A percentile compares a stretch with the other conserved stretches of the same genome.
phyloP scores from a whole-genome alignment of 2,329 filamentous ascomycete species.

The Alternaria angustiovoidea region DNA sequence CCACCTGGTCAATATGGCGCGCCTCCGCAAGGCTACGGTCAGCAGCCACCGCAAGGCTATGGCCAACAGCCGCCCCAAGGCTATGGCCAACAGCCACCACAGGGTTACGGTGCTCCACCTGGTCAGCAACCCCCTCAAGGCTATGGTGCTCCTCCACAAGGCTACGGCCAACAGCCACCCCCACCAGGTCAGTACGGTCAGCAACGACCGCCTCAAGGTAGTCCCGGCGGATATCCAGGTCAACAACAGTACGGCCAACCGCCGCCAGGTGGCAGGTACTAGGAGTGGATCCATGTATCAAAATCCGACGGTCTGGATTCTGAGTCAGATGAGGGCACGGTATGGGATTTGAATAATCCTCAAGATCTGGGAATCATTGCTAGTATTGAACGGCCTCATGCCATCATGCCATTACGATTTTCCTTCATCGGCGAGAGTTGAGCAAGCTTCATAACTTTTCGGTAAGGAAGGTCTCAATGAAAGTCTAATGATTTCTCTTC shows the following conservation, averaged over 20 bases:
- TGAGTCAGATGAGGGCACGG: neutral
- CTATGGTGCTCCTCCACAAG: conserved; percentile 26
- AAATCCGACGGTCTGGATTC: neutral
- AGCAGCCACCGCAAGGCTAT: conserved; percentile 24
- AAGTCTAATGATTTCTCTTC: neutral
- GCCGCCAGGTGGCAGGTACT: conserved; percentile 32
- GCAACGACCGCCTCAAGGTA: conserved; percentile 31
- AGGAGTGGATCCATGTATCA: conserved; percentile 1
- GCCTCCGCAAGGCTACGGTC: conserved; percentile 29
- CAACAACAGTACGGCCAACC: conserved; percentile 33
- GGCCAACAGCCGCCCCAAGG: neutral
- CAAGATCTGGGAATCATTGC: neutral
- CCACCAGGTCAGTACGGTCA: conserved; percentile 27
- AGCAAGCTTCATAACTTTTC: neutral
- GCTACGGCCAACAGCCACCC: conserved; percentile 25
- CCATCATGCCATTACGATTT: neutral
- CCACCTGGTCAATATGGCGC: conserved; percentile 44
- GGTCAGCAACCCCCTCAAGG: conserved; percentile 23
- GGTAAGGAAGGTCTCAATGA: neutral
- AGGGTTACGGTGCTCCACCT: conserved; percentile 22
- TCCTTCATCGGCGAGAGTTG: neutral
- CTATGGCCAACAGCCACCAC: conserved; percentile 13
- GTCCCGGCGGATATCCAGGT: conserved; percentile 32
- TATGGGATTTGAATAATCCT: neutral
- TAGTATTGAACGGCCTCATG: neutral